A percentile compares a stretch with the other conserved stretches of the same genome.
Conservation (phyloP, 2,329 filamentous ascomycete species). For the Claviceps pusilla region DNA sequence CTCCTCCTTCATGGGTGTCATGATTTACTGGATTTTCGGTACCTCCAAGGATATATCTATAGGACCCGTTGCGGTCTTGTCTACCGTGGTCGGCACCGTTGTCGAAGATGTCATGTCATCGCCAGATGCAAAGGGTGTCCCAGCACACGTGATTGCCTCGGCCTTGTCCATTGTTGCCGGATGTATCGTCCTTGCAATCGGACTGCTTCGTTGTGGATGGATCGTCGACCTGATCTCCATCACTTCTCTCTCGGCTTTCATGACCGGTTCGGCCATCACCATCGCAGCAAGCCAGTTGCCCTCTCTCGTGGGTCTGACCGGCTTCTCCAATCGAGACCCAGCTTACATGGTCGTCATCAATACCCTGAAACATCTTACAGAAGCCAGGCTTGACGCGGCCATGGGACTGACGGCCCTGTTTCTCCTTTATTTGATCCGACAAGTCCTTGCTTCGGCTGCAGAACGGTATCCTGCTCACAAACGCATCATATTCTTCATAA, state of each 20-base stretch:
- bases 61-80: constrained; percentile 90
- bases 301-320: constrained; percentile 61
- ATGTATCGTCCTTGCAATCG: constrained; percentile 61
- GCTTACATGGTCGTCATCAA: constrained; percentile 78
- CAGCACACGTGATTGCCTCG: constrained; percentile 56
- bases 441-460: constrained; percentile 46
- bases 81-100: constrained; percentile 73
- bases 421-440: constrained; percentile 64
- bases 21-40: constrained; percentile 95
- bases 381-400: constrained; percentile 61
- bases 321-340: constrained; percentile 58
- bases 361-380: constrained; percentile 55
- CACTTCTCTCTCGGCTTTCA: constrained; percentile 82
- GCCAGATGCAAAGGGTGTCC: constrained; percentile 35
- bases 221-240: constrained; percentile 88
- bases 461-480: constrained; percentile 53
- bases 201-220: constrained; percentile 68
- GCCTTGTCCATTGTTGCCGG: constrained; percentile 66
- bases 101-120: constrained; percentile 46
- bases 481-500: constrained; percentile 77
- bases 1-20: constrained; percentile 87
- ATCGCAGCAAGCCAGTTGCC: constrained; percentile 77
- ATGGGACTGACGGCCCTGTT: constrained; percentile 73
- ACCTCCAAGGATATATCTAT: constrained; percentile 99
- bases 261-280: constrained; percentile 87